phyloP scores from a whole-genome alignment of 2,329 filamentous ascomycete genomes.

The Tolypocladium capitatum region DNA sequence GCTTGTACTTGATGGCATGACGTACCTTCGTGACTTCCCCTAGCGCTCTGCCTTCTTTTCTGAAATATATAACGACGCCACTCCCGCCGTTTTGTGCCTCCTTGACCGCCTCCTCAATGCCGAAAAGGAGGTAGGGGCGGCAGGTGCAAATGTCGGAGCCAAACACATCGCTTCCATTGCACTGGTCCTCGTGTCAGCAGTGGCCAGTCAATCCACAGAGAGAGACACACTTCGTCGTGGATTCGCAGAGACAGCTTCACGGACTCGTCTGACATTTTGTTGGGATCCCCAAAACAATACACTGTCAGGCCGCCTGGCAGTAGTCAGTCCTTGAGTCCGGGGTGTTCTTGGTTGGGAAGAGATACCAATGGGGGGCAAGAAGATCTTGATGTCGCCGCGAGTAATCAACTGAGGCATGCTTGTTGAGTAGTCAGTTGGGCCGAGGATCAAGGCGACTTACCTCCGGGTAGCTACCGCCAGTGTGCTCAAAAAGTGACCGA shows the following conservation, averaged over 20 bases:
- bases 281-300: constrained; percentile 91
- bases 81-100: constrained; percentile 90
- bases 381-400: constrained; percentile 84
- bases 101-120: constrained; percentile 93
- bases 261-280: constrained; percentile 81
- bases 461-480: constrained; percentile 90
- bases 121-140: constrained; percentile 88
- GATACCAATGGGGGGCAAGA: constrained; percentile 78
- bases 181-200: constrained; percentile 28
- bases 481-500: constrained; percentile 84
- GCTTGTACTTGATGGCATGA: neutral
- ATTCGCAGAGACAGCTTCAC: constrained; percentile 72
- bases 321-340: neutral
- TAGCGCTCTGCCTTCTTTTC: constrained; percentile 88
- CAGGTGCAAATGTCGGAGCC: constrained; percentile 97
- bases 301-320: constrained; percentile 67
- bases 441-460: constrained; percentile 16
- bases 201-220: neutral
- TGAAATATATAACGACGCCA: constrained; percentile 95
- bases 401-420: constrained; percentile 59
- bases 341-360: neutral
- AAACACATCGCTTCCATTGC: constrained; percentile 95
- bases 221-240: constrained; percentile 44
- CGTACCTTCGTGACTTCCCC: constrained; percentile 91
- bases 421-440: constrained; percentile 8